phyloP scores from a whole-genome alignment of 306 rosid genomes.

The Malus fusca region DNA sequence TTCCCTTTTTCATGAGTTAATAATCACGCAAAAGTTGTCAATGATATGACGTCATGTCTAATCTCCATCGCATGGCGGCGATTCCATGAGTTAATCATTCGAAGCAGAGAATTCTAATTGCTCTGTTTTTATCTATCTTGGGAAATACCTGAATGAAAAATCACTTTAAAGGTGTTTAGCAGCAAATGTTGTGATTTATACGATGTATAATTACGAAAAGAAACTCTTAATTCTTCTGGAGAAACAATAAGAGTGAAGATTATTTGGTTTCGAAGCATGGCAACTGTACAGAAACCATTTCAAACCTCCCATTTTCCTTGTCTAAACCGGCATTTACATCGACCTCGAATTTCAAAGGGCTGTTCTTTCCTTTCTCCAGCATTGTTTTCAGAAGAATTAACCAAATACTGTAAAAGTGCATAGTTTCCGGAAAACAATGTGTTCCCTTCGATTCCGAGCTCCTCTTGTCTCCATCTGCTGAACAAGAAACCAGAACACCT shows the following conservation, averaged over 20 bases:
- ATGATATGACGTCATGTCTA: neutral
- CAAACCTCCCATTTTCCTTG: constrained; percentile 60
- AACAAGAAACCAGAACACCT: constrained; percentile 22
- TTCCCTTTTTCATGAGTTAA: neutral
- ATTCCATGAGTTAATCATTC: neutral
- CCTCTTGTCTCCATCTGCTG: constrained; percentile 9
- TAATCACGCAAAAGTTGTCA: neutral
- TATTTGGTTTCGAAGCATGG: constrained; percentile 40
- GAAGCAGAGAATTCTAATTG: too few relatives aligned
- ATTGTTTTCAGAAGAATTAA: constrained; percentile 54
- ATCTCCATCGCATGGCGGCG: neutral
- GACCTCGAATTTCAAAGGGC: constrained; percentile 57
- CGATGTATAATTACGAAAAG: neutral
- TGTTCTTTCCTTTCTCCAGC: constrained; percentile 59
- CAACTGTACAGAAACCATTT: constrained; percentile 52
- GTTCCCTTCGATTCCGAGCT: constrained; percentile 21
- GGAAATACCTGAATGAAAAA: too few relatives aligned
- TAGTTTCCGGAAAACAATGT: constrained; percentile 8
- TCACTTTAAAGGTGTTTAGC: neutral
- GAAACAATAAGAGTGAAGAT: neutral
- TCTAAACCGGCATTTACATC: constrained; percentile 39
- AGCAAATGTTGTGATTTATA: neutral
- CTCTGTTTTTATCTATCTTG: too few relatives aligned
- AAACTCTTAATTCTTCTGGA: neutral
- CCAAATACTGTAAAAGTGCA: constrained; percentile 47